These are phyloP conservation scores for Chlamydomonas sp. DNA, from an alignment of 139 green algal species.

Conservation along the genomic window DNA sequence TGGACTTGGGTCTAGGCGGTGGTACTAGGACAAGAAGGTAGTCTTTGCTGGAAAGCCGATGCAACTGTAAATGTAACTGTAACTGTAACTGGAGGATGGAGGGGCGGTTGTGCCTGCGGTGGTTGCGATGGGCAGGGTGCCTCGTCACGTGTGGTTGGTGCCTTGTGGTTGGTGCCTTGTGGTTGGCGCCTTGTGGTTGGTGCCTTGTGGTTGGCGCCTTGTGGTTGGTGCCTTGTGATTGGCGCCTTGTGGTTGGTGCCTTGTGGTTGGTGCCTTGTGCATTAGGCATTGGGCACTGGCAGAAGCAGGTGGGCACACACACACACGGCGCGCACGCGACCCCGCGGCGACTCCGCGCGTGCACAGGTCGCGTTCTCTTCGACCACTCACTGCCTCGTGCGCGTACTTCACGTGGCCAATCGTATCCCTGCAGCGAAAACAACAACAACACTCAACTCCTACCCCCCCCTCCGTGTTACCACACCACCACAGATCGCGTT, in stretches of 20 bases:
- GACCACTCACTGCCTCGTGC: background rate
- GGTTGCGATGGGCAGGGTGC: too few relatives aligned
- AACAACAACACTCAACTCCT: background rate
- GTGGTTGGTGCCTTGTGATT: background rate
- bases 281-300: background rate
- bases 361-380: background rate
- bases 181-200: too few relatives aligned
- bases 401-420: background rate
- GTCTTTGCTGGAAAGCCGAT: too few relatives aligned
- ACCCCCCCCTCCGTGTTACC: background rate
- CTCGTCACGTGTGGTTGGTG: too few relatives aligned
- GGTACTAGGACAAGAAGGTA: too few relatives aligned
- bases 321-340: too few relatives aligned
- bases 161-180: too few relatives aligned
- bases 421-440: background rate
- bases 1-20: too few relatives aligned
- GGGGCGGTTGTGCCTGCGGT: too few relatives aligned
- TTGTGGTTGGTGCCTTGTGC: background rate
- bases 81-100: too few relatives aligned
- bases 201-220: background rate
- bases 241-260: background rate
- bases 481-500: conserved; percentile 23
- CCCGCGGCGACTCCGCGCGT: background rate
- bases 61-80: too few relatives aligned
- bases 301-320: background rate